Conservation (phyloP, 345 rosid species). For the Salix dunnii region DNA sequence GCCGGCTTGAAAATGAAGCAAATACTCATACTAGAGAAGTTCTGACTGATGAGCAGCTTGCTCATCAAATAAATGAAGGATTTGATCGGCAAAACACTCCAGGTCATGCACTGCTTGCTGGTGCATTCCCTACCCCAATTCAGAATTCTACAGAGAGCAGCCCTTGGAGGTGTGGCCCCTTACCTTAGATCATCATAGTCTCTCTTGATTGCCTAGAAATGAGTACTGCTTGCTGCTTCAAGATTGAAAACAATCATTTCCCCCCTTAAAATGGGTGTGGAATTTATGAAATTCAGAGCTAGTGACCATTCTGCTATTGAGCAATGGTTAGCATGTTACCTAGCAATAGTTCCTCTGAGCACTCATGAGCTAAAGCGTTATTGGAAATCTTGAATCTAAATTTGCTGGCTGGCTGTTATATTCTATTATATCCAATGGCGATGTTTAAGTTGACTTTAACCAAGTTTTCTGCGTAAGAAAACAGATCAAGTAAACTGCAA, state of each 20-base stretch:
- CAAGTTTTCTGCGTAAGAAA: background rate
- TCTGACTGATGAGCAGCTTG: slow-evolving; percentile 71
- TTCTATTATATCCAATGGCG: background rate
- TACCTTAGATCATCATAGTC: slow-evolving; percentile 8
- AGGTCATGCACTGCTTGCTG: slow-evolving; percentile 51
- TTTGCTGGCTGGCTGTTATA: background rate
- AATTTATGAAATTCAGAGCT: background rate
- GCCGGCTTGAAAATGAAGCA: slow-evolving; percentile 59
- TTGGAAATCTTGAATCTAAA: background rate
- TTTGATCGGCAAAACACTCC: slow-evolving; percentile 56
- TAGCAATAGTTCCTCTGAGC: background rate
- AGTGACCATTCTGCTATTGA: slow-evolving; percentile 2
- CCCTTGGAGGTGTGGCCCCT: slow-evolving; percentile 69
- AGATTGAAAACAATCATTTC: background rate
- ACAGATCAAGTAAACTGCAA: background rate
- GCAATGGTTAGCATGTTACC: background rate
- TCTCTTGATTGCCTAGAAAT: slow-evolving; percentile 7
- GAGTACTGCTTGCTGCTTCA: slow-evolving; percentile 4
- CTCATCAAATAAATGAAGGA: slow-evolving; percentile 60
- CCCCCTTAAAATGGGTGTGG: background rate
- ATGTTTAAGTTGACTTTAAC: background rate
- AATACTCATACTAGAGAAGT: slow-evolving; percentile 44
- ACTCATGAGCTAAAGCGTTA: background rate
- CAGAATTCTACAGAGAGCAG: slow-evolving; percentile 58
- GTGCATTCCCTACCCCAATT: slow-evolving; percentile 61